Evolutionary conservation across 176 grass and related monocot species (phyloP).

Genomic region (Guadua angustifolia): DNA sequence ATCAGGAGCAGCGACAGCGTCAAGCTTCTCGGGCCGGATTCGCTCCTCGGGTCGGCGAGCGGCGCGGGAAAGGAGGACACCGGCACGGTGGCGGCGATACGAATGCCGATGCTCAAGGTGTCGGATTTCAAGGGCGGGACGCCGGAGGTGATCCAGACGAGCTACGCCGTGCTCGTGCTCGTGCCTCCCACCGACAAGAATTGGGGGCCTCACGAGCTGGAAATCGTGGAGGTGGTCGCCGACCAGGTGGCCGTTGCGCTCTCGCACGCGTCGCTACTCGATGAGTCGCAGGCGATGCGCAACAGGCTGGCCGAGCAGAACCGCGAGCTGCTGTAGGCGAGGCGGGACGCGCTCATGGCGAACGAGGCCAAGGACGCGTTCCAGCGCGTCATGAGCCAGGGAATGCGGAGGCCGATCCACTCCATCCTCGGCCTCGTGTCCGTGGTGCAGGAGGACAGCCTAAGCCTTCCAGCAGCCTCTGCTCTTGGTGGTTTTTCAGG

Average conservation of each 20-base stretch:
- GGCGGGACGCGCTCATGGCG: slow-evolving; percentile 54
- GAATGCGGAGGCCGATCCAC: slow-evolving; percentile 58
- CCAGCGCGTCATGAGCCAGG: slow-evolving; percentile 65
- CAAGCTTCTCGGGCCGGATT: slow-evolving; percentile 60
- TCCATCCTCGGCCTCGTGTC: slow-evolving; percentile 63
- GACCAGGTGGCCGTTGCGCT: slow-evolving; percentile 87
- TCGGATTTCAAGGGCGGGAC: slow-evolving; percentile 73
- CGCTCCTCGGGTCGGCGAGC: slow-evolving; percentile 59
- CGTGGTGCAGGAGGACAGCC: slow-evolving; percentile 56
- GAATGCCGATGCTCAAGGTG: slow-evolving; percentile 86
- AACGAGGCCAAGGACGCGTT: slow-evolving; percentile 65
- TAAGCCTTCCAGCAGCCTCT: too few species aligned
- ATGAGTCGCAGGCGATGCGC: slow-evolving; percentile 75
- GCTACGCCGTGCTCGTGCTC: too few species aligned
- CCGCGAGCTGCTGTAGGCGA: slow-evolving; percentile 61
- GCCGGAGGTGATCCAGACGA: too few species aligned
- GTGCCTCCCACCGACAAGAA: slow-evolving; percentile 59
- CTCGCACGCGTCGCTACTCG: slow-evolving; percentile 70
- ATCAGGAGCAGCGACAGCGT: slow-evolving; percentile 60
- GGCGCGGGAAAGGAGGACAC: slow-evolving; percentile 51
- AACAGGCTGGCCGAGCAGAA: slow-evolving; percentile 75
- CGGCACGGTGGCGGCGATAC: slow-evolving; percentile 67
- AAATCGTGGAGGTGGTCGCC: slow-evolving; percentile 82
- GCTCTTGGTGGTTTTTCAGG: too few species aligned
- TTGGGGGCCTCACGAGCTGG: slow-evolving; percentile 72